Evolutionary conservation across 2,329 filamentous ascomycete genomes (phyloP).

Genomic region (Arthrobotrys entomopaga): DNA sequence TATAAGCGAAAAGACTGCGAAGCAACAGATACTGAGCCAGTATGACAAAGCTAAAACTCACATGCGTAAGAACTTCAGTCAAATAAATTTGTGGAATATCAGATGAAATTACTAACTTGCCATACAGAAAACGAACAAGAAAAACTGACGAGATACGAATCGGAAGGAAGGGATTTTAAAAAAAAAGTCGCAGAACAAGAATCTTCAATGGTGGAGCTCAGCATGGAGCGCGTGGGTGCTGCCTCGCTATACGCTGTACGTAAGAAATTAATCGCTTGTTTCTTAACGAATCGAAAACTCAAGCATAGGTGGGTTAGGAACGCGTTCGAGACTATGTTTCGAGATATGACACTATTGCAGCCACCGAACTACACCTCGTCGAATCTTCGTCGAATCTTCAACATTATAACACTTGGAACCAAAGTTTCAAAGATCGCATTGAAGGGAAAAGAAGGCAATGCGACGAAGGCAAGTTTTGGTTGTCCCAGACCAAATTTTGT

Average conservation of each 20-base stretch:
- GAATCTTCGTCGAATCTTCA: conserved; percentile 85
- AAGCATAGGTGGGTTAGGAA: conserved; percentile 36
- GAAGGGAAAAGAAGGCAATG: conserved; percentile 53
- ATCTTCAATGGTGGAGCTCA: conserved; percentile 15
- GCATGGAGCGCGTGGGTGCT: conserved; percentile 52
- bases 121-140: conserved; percentile 52
- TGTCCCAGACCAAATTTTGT: conserved; percentile 7
- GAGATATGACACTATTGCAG: conserved; percentile 73
- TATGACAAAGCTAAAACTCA: conserved; percentile 31
- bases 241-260: conserved; percentile 69
- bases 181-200: conserved; percentile 47
- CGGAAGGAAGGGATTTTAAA: conserved; percentile 36
- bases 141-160: conserved; percentile 38
- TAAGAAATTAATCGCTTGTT: conserved; percentile 51
- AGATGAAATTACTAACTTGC: conserved; percentile 32
- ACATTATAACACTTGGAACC: conserved; percentile 67
- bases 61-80: conserved; percentile 15
- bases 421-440: conserved; percentile 66
- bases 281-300: background rate
- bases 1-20: conserved; percentile 60
- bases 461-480: conserved; percentile 46
- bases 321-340: conserved; percentile 69
- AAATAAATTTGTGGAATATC: background rate
- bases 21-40: conserved; percentile 15
- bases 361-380: conserved; percentile 75